These are phyloP conservation scores for Trichosporon sp. DNA, from an alignment of 1,284 basidiomycete species.

Conservation along the genomic window DNA sequence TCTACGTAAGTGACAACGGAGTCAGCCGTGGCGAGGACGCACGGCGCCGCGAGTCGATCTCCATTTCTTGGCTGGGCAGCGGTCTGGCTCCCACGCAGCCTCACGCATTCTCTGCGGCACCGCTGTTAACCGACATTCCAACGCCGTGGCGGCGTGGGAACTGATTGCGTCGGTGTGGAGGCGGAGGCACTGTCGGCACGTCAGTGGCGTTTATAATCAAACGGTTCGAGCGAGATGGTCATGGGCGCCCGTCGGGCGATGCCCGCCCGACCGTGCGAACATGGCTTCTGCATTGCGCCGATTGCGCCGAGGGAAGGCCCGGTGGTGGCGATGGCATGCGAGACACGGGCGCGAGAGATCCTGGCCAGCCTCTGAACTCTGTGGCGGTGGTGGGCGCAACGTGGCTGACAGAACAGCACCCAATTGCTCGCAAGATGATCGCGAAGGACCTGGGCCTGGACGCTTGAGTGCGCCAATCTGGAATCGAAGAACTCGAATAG, in stretches of 20 bases:
- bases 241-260: neutral
- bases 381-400: neutral
- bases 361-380: neutral
- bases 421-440: slow-evolving; percentile 57
- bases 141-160: neutral
- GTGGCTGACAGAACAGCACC: slow-evolving; percentile 41
- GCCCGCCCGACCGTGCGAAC: neutral
- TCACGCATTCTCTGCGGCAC: neutral
- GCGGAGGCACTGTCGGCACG: neutral
- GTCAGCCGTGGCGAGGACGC: neutral
- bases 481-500: neutral
- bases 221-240: neutral
- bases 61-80: neutral
- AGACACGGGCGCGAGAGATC: neutral
- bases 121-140: neutral
- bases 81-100: neutral
- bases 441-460: slow-evolving; percentile 52
- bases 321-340: neutral
- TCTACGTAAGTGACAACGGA: slow-evolving; percentile 53
- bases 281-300: neutral
- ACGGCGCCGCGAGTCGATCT: neutral
- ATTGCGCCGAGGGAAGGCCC: neutral
- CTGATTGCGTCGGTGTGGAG: neutral
- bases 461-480: slow-evolving; percentile 16
- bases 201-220: neutral